Percentiles rank a stretch among this genome's conserved stretches.
Evolutionary conservation across 352 stramenopile species (phyloP).

Genomic region (Phytophthora sp.): DNA sequence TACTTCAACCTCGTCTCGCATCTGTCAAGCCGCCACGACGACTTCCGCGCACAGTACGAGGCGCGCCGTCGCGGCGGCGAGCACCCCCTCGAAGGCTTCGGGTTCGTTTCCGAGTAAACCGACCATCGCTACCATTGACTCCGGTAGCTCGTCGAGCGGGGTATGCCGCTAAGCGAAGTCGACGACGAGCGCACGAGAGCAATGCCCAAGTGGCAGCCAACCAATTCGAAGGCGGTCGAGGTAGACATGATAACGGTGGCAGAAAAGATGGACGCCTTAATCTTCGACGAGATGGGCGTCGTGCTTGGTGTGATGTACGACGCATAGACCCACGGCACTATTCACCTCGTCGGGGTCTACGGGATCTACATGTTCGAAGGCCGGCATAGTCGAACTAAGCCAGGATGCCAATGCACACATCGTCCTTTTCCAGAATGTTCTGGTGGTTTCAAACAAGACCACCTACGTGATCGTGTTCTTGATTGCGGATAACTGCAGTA

Average conservation of each 20-base stretch:
- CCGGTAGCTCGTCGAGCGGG: conserved; percentile 4
- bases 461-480: background rate
- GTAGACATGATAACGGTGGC: background rate
- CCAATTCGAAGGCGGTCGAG: background rate
- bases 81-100: background rate
- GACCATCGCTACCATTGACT: conserved; percentile 2
- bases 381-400: background rate
- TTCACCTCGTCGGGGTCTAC: background rate
- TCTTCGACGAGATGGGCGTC: background rate
- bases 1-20: background rate
- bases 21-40: background rate
- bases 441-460: conserved; percentile 15
- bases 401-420: background rate
- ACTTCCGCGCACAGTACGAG: background rate
- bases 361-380: background rate
- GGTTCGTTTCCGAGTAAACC: conserved; percentile 16
- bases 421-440: background rate
- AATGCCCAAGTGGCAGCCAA: background rate
- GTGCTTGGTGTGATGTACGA: background rate
- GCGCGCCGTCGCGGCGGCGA: too few relatives aligned
- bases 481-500: background rate
- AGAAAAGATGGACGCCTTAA: background rate
- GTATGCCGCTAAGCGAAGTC: conserved; percentile 14
- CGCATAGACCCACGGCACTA: background rate
- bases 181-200: background rate